A percentile compares a stretch with the other conserved stretches of the same genome.
Conservation (phyloP, 169 alveolate genomes). For the Plasmodium vivax region DNA sequence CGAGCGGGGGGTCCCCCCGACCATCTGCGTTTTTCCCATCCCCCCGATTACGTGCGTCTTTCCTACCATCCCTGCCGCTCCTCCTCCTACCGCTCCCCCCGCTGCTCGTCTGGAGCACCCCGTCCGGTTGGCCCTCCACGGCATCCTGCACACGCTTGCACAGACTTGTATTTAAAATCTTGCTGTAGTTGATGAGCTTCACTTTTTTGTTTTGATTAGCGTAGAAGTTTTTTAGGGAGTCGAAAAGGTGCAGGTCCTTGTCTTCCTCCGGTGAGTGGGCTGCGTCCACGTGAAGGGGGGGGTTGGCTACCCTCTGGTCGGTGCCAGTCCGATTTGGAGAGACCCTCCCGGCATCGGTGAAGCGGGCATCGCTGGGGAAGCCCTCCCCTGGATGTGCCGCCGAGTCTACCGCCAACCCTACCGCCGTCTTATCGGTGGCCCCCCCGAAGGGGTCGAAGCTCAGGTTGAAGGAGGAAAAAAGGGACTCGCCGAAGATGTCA, state of each 20-base stretch:
- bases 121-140: neutral
- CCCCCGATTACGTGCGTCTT: neutral
- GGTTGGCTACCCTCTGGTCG: neutral
- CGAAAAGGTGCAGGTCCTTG: conserved; percentile 10
- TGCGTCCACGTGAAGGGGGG: neutral
- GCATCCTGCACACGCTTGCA: neutral
- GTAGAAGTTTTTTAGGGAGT: conserved; percentile 22
- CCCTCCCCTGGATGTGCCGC: neutral
- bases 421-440: no score
- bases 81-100: neutral
- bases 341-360: neutral
- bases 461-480: conserved; percentile 22
- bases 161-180: conserved; percentile 39
- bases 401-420: no score
- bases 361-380: neutral
- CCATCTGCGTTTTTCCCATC: no score
- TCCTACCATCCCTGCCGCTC: no score
- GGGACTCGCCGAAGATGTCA: conserved; percentile 3
- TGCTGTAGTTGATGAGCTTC: conserved; percentile 32
- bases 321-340: neutral
- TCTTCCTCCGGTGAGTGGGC: neutral
- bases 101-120: neutral
- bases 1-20: neutral
- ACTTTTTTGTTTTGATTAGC: conserved; percentile 23
- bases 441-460: neutral